Conservation (phyloP, 2,329 filamentous ascomycete genomes). For the Rosellinia necatrix region DNA sequence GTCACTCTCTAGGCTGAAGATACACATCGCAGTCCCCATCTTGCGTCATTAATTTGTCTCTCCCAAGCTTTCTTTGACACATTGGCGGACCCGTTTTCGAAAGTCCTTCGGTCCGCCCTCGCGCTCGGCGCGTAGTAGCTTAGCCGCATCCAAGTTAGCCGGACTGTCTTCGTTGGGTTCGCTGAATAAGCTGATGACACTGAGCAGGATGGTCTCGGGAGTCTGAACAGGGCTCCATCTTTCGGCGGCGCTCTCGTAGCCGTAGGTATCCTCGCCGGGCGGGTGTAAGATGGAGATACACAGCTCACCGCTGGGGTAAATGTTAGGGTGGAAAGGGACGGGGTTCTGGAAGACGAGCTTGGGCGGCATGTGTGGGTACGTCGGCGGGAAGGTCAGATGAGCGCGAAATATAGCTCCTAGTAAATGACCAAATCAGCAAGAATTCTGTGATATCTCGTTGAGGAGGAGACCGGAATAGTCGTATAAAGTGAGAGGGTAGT, state of each 20-base stretch:
- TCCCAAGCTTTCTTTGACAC: constrained; percentile 80
- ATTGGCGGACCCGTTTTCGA: constrained; percentile 74
- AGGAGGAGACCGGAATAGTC: too few relatives aligned
- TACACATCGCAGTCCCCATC: too few relatives aligned
- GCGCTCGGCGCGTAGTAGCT: constrained; percentile 80
- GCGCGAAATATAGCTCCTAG: constrained; percentile 94
- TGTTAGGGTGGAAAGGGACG: constrained; percentile 90
- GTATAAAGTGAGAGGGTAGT: too few relatives aligned
- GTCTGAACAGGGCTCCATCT: constrained; percentile 95
- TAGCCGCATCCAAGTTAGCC: constrained; percentile 91
- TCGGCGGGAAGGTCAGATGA: constrained; percentile 77
- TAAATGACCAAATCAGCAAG: not conserved
- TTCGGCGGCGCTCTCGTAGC: constrained; percentile 88
- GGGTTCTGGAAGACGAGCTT: constrained; percentile 85
- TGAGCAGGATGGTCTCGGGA: constrained; percentile 90
- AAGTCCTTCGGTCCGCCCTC: constrained; percentile 70
- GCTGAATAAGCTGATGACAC: constrained; percentile 88
- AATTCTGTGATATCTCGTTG: too few relatives aligned
- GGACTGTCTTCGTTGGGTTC: constrained; percentile 95
- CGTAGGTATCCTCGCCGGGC: constrained; percentile 90
- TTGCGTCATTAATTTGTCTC: constrained; percentile 53
- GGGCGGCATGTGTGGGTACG: constrained; percentile 87
- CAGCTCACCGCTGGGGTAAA: constrained; percentile 84
- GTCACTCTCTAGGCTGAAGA: too few relatives aligned
- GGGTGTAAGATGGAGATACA: constrained; percentile 98